Percentiles rank a stretch among this genome's conserved stretches.
phyloP scores from a whole-genome alignment of 495 filamentous ascomycete genomes.

The Stereocaulon alpinum region DNA sequence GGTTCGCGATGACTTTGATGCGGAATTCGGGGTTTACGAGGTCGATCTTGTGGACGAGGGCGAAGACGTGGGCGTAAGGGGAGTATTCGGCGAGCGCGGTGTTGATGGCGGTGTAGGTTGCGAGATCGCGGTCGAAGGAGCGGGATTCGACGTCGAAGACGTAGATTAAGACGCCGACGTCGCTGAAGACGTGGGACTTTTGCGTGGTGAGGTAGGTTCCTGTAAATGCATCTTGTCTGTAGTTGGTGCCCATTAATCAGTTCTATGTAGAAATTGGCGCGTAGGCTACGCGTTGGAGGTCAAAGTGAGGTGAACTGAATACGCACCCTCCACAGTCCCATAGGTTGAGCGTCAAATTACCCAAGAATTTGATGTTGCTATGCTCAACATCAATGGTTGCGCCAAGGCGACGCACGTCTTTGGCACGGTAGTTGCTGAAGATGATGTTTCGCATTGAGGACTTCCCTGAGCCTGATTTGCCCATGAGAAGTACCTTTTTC shows the following conservation, averaged over 20 bases:
- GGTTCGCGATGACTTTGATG: constrained; percentile 70
- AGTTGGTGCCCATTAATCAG: neutral
- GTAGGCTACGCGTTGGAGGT: neutral
- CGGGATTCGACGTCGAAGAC: constrained; percentile 97
- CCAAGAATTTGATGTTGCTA: constrained; percentile 94
- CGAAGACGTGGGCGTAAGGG: constrained; percentile 74
- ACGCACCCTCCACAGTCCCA: constrained; percentile 92
- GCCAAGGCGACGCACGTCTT: constrained; percentile 84
- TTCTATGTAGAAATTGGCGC: neutral
- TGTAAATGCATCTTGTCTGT: constrained; percentile 94
- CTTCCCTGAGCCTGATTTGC: constrained; percentile 98
- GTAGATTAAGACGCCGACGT: constrained; percentile 95
- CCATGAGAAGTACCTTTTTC: constrained; percentile 56
- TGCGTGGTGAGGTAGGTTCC: constrained; percentile 94
- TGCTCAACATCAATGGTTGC: constrained; percentile 99
- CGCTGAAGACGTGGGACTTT: constrained; percentile 88
- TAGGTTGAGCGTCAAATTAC: constrained; percentile 90
- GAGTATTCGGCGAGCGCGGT: constrained; percentile 76
- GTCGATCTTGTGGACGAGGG: constrained; percentile 97
- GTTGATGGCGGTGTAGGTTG: constrained; percentile 80
- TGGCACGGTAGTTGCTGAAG: constrained; percentile 95
- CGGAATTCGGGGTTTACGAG: constrained; percentile 74
- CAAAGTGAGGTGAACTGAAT: neutral
- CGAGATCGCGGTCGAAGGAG: constrained; percentile 73
- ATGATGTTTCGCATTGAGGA: constrained; percentile 97